Conservation (phyloP, 169 alveolate genomes). For the Haemoproteus tartakovskyi region DNA sequence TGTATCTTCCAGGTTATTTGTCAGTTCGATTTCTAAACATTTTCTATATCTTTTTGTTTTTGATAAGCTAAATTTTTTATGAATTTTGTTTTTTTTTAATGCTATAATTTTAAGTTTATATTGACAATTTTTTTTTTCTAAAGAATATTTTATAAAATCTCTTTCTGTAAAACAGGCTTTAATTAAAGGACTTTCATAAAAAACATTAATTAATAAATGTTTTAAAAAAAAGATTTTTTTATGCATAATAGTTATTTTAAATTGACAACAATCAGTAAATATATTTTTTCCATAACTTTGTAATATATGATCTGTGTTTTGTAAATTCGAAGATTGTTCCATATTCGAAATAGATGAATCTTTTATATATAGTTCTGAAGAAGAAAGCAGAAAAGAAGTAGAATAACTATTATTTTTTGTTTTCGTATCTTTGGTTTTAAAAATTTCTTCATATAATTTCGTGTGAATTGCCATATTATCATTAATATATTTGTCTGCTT, state of each 20-base stretch:
- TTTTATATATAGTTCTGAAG: not conserved
- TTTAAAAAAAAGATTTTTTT: constrained; percentile 21
- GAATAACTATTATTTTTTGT: constrained; percentile 8
- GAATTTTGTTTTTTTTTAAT: constrained; percentile 48
- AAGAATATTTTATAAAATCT: constrained; percentile 39
- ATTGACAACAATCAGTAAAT: constrained; percentile 21
- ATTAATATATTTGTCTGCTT: constrained; percentile 45
- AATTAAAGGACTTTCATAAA: constrained; percentile 55
- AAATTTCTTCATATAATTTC: constrained; percentile 44
- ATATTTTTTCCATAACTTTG: too few species aligned
- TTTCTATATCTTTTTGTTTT: constrained; percentile 51
- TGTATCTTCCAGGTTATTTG: constrained; percentile 2
- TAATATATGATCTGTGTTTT: too few species aligned
- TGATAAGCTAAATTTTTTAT: constrained; percentile 40
- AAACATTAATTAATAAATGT: constrained; percentile 14
- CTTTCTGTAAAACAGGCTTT: constrained; percentile 25
- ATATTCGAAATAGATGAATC: too few species aligned
- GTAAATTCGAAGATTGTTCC: too few species aligned
- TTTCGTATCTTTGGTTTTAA: constrained; percentile 6
- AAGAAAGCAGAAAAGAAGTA: not conserved
- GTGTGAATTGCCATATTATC: constrained; percentile 42
- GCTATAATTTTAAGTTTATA: constrained; percentile 59
- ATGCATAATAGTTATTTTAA: constrained; percentile 28
- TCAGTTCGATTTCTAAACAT: constrained; percentile 59
- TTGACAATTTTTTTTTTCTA: constrained; percentile 33